These are phyloP conservation scores for Neonectria ditissima DNA, from an alignment of 2,329 filamentous ascomycete genomes.

Conservation along the genomic window DNA sequence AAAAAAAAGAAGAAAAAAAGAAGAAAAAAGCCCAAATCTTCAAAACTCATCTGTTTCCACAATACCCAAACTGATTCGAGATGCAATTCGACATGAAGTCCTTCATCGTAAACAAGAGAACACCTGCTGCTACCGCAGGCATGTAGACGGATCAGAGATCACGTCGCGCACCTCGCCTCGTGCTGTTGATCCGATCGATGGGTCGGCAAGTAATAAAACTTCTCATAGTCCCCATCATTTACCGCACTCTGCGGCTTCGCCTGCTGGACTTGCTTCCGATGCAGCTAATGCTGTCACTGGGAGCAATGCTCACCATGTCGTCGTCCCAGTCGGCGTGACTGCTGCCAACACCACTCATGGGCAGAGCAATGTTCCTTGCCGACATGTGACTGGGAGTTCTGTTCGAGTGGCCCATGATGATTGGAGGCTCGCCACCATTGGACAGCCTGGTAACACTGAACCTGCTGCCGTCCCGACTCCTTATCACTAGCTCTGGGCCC, in stretches of 20 bases:
- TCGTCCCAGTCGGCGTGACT: conserved; percentile 58
- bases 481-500: conserved; percentile 40
- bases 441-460: conserved; percentile 37
- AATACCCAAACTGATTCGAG: neutral
- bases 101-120: neutral
- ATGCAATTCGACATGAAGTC: neutral
- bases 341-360: conserved; percentile 56
- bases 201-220: conserved; percentile 11
- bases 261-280: conserved; percentile 58
- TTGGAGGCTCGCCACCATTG: conserved; percentile 31
- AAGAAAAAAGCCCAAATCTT: neutral
- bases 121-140: neutral
- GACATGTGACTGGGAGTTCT: conserved; percentile 45
- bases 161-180: neutral
- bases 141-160: neutral
- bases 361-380: conserved; percentile 54
- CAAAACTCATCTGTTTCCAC: neutral
- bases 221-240: conserved; percentile 13
- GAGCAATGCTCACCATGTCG: conserved; percentile 66
- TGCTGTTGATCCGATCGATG: neutral
- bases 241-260: conserved; percentile 42
- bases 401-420: conserved; percentile 36
- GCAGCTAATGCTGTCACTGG: conserved; percentile 72
- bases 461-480: conserved; percentile 49
- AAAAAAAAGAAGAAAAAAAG: conserved; percentile 9